These are phyloP conservation scores for Posidonia australis DNA, from an alignment of 106 monocot genomes.

Conservation along the genomic window DNA sequence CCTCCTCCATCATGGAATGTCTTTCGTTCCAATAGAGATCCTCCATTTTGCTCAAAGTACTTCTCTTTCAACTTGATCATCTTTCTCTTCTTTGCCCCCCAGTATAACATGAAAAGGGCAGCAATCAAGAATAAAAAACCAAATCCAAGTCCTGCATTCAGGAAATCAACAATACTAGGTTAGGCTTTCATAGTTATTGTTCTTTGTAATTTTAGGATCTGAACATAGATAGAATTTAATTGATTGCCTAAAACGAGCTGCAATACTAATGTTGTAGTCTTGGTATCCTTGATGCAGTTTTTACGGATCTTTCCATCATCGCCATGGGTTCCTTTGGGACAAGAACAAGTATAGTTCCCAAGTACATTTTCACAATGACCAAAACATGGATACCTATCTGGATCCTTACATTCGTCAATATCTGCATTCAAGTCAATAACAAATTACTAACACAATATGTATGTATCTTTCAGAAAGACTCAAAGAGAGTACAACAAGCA, in stretches of 20 bases:
- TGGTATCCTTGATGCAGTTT: constrained; percentile 22
- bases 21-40: constrained; percentile 1
- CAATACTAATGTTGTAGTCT: constrained; percentile 1
- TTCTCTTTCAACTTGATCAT: too few species aligned
- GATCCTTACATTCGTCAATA: constrained; percentile 42
- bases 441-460: too few species aligned
- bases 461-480: too few species aligned
- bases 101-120: background rate
- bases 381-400: constrained; percentile 12
- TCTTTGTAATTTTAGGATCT: background rate
- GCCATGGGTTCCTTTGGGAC: constrained; percentile 26
- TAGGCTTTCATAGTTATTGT: background rate
- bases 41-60: constrained; percentile 9
- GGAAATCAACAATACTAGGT: background rate
- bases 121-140: background rate
- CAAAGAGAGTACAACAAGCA: too few species aligned
- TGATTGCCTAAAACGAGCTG: constrained; percentile 21
- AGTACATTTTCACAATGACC: constrained; percentile 25
- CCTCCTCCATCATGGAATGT: background rate
- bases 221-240: background rate
- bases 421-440: too few species aligned
- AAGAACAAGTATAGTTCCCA: constrained; percentile 34
- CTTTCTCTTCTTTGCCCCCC: constrained; percentile 11
- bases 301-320: constrained; percentile 28
- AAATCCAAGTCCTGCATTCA: constrained; percentile 3